A percentile compares a stretch with the other conserved stretches of the same genome.
Conservation (phyloP, 305 asterid genomes). For the Fraxinus sp. region DNA sequence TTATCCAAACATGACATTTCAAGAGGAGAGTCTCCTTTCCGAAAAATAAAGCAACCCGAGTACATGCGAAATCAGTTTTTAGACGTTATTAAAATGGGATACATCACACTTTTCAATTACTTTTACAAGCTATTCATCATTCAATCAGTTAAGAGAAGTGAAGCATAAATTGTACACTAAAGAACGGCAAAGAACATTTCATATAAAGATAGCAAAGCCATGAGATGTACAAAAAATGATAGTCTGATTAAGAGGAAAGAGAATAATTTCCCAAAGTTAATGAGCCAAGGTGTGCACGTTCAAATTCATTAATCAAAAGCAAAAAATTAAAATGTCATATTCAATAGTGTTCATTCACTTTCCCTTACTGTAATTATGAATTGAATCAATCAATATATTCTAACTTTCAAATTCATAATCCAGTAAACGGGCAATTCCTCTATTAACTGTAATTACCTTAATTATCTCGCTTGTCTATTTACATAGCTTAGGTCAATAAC, state of each 20-base stretch:
- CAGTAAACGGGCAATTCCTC: background rate
- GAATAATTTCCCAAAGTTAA: background rate
- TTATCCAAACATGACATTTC: too few species aligned
- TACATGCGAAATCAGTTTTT: conserved; percentile 19
- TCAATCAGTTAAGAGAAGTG: conserved; percentile 7
- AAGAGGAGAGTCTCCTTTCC: conserved; percentile 37
- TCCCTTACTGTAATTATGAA: background rate
- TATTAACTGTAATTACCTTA: background rate
- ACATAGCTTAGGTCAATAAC: background rate
- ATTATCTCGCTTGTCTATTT: conserved; percentile 14
- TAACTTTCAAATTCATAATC: background rate
- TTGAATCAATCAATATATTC: background rate
- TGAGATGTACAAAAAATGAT: conserved; percentile 3
- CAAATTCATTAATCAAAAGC: background rate
- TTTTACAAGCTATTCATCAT: background rate
- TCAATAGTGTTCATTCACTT: background rate
- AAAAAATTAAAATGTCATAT: background rate
- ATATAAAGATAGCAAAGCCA: conserved; percentile 1
- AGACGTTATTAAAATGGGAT: conserved; percentile 14
- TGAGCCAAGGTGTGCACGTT: background rate
- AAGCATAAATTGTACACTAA: background rate
- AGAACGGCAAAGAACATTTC: background rate
- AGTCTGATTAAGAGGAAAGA: background rate
- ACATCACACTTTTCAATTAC: conserved; percentile 13
- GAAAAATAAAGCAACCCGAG: conserved; percentile 78